Conservation (phyloP, 2,329 filamentous ascomycete genomes). For the Exophiala viscosa region DNA sequence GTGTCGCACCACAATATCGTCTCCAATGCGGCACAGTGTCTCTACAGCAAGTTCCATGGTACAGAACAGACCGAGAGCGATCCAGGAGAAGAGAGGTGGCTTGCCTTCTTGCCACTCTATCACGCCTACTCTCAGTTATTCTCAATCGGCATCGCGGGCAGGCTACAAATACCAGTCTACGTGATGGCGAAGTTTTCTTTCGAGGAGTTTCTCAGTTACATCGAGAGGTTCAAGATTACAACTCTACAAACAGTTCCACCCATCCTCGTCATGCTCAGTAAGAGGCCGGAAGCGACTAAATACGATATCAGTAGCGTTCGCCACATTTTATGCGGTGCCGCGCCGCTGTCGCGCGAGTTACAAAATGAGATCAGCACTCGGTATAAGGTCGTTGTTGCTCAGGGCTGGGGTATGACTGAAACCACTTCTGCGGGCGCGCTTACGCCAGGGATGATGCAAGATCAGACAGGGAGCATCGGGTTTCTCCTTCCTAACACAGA, state of each 20-base stretch:
- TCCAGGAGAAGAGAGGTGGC: conserved; percentile 40
- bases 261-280: conserved; percentile 57
- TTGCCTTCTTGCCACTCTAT: conserved; percentile 45
- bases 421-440: conserved; percentile 65
- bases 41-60: conserved; percentile 43
- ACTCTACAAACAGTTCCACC: conserved; percentile 58
- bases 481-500: conserved; percentile 37
- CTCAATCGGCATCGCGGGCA: conserved; percentile 56
- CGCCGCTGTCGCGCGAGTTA: conserved; percentile 54
- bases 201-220: conserved; percentile 51
- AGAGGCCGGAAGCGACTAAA: conserved; percentile 51
- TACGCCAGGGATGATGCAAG: conserved; percentile 36
- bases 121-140: conserved; percentile 48
- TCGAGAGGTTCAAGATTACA: conserved; percentile 49
- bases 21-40: conserved; percentile 57
- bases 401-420: conserved; percentile 56
- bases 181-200: conserved; percentile 62
- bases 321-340: conserved; percentile 51
- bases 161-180: conserved; percentile 56
- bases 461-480: conserved; percentile 50
- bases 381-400: conserved; percentile 45
- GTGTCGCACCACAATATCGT: conserved; percentile 49
- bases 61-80: conserved; percentile 48
- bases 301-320: conserved; percentile 55
- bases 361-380: conserved; percentile 51